phyloP scores from a whole-genome alignment of 352 stramenopile species.

The Pythium sp. region DNA sequence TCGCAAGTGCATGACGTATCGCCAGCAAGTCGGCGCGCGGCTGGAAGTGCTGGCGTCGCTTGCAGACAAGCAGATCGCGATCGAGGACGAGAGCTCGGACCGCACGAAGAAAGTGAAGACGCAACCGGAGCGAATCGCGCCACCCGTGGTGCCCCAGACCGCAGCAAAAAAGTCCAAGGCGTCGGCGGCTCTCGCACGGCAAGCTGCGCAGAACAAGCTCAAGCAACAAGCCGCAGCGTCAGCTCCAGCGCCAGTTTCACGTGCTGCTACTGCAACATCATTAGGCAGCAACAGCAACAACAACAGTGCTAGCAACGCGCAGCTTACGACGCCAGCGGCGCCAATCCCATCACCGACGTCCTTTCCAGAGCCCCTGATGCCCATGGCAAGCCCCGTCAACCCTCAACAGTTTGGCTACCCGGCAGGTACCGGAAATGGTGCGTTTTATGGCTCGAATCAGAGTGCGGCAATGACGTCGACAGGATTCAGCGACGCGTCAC shows the following conservation, averaged over 20 bases:
- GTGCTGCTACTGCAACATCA: neutral
- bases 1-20: conserved; percentile 52
- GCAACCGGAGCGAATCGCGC: conserved; percentile 6
- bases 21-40: conserved; percentile 69
- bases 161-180: conserved; percentile 15
- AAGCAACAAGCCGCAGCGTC: conserved; percentile 8
- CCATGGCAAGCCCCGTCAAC: conserved; percentile 21
- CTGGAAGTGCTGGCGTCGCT: conserved; percentile 76
- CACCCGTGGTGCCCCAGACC: neutral
- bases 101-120: conserved; percentile 9
- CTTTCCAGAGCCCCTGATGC: conserved; percentile 49
- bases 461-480: conserved; percentile 18
- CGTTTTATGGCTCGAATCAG: conserved; percentile 17
- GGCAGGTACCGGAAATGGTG: neutral
- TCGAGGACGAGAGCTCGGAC: conserved; percentile 37
- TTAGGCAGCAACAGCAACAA: neutral
- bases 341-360: conserved; percentile 23
- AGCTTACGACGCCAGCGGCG: conserved; percentile 8
- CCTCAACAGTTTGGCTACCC: conserved; percentile 14
- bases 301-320: neutral
- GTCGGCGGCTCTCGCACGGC: conserved; percentile 9
- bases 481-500: conserved; percentile 21
- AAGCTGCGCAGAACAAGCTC: conserved; percentile 10
- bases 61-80: conserved; percentile 76
- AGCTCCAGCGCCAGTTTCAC: neutral